These are phyloP conservation scores for Phaeosphaeriaceae sp. DNA, from an alignment of 2,329 filamentous ascomycete species.

Conservation along the genomic window DNA sequence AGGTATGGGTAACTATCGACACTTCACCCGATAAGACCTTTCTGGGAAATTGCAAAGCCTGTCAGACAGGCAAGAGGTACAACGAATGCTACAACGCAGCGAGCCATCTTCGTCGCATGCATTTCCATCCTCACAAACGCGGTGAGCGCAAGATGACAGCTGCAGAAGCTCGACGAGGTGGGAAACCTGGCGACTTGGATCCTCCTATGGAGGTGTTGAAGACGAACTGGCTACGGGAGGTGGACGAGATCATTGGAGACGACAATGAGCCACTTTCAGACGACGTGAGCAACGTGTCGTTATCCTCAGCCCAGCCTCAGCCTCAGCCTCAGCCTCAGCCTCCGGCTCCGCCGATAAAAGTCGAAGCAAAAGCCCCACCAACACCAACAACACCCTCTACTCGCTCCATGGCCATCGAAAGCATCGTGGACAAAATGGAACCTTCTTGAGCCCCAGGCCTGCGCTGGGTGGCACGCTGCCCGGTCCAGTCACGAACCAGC, in stretches of 20 bases:
- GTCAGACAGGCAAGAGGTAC: conserved; percentile 77
- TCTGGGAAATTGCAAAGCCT: conserved; percentile 83
- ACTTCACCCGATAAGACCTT: conserved; percentile 67
- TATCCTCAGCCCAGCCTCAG: conserved; percentile 15
- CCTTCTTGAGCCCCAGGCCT: conserved; percentile 31
- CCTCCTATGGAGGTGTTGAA: conserved; percentile 68
- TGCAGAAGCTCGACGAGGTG: conserved; percentile 64
- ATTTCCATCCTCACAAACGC: conserved; percentile 76
- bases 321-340: conserved; percentile 15
- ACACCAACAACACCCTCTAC: conserved; percentile 47
- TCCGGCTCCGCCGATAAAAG: conserved; percentile 19
- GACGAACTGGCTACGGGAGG: conserved; percentile 63
- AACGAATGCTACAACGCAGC: conserved; percentile 94
- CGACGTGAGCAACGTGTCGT: conserved; percentile 26
- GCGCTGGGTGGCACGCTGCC: conserved; percentile 6
- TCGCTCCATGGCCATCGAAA: conserved; percentile 48
- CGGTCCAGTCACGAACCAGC: conserved; percentile 1
- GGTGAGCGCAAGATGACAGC: conserved; percentile 60
- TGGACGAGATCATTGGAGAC: conserved; percentile 53
- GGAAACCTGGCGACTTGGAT: conserved; percentile 61
- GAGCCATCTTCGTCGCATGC: conserved; percentile 83
- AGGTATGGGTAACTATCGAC: conserved; percentile 70
- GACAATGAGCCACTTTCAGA: conserved; percentile 30
- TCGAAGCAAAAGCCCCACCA: conserved; percentile 42
- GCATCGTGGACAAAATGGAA: conserved; percentile 48